Percentiles rank a stretch among this genome's conserved stretches.
These are phyloP conservation scores for Circinella umbellata DNA, from an alignment of 371 early-diverging fungal genomes.

Conservation along the genomic window DNA sequence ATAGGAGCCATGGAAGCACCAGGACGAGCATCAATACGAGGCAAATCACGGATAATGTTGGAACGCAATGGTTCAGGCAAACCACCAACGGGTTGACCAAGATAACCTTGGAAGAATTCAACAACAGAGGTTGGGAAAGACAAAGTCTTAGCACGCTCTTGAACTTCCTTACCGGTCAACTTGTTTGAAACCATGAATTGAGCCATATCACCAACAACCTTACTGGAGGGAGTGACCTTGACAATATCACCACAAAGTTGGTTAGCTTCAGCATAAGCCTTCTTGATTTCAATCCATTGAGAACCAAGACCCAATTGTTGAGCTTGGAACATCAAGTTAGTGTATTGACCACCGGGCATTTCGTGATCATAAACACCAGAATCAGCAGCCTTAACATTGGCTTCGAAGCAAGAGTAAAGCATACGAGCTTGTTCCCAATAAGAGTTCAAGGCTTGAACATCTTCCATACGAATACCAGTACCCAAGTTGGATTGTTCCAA, in stretches of 20 bases:
- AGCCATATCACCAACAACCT: conserved; percentile 97
- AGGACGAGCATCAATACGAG: conserved; percentile 87
- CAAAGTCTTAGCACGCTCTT: conserved; percentile 73
- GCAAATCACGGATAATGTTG: conserved; percentile 78
- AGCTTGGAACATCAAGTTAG: conserved; percentile 96
- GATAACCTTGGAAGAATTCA: conserved; percentile 94
- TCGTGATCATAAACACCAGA: conserved; percentile 94
- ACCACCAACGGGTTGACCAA: conserved; percentile 94
- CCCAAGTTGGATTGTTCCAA: conserved; percentile 75
- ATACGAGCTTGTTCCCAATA: conserved; percentile 97
- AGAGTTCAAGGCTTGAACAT: conserved; percentile 82
- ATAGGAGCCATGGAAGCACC: conserved; percentile 82
- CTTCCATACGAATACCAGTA: conserved; percentile 82
- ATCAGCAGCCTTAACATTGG: conserved; percentile 84
- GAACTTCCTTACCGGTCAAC: conserved; percentile 74
- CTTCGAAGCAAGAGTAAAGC: conserved; percentile 94
- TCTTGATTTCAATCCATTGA: conserved; percentile 93
- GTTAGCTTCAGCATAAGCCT: conserved; percentile 91
- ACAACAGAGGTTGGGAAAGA: conserved; percentile 94
- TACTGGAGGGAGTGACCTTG: conserved; percentile 96
- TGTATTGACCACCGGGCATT: conserved; percentile 98
- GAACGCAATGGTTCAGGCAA: conserved; percentile 91
- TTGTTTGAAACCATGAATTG: conserved; percentile 96
- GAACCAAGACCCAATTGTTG: conserved; percentile 91
- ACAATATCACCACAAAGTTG: conserved; percentile 92